Evolutionary conservation across 176 grass and related monocot species (phyloP).

Genomic region (Bromus sterilis): DNA sequence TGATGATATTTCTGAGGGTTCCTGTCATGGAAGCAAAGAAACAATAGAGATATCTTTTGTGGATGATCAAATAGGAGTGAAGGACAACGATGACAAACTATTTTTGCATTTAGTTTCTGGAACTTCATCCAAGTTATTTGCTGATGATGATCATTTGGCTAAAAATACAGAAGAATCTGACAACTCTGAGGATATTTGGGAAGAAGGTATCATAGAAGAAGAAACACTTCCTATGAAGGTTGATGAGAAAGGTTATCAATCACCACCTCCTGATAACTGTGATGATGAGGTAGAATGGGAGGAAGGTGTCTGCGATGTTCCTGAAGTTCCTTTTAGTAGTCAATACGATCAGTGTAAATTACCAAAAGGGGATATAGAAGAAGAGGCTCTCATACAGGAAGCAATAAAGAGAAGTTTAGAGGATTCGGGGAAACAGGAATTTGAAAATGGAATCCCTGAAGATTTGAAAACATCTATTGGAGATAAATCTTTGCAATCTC

Average conservation of each 20-base stretch:
- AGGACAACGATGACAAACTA: constrained; percentile 57
- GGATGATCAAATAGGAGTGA: constrained; percentile 50
- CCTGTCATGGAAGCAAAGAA: constrained; percentile 31
- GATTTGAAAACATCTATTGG: constrained; percentile 13
- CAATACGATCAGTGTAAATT: constrained; percentile 38
- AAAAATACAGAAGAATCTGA: constrained; percentile 41
- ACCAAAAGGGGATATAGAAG: constrained; percentile 69
- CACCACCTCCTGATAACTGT: constrained; percentile 31
- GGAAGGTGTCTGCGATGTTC: constrained; percentile 46
- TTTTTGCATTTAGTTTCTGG: constrained; percentile 81
- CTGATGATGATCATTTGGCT: constrained; percentile 9
- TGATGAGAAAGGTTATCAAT: constrained; percentile 21
- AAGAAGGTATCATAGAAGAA: constrained; percentile 51
- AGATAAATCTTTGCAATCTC: constrained; percentile 8
- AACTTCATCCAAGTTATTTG: constrained; percentile 26
- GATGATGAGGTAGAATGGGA: constrained; percentile 75
- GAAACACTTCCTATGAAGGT: constrained; percentile 25
- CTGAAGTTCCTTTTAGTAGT: constrained; percentile 46
- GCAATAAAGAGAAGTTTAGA: constrained; percentile 84
- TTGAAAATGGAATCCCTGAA: constrained; percentile 19
- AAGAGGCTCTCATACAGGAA: constrained; percentile 82
- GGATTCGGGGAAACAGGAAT: constrained; percentile 41
- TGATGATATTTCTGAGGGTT: constrained; percentile 16
- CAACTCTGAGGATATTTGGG: constrained; percentile 60
- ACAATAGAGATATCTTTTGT: constrained; percentile 80